phyloP scores from a whole-genome alignment of 2,329 filamentous ascomycete species.

The Aspergillus caelatus region DNA sequence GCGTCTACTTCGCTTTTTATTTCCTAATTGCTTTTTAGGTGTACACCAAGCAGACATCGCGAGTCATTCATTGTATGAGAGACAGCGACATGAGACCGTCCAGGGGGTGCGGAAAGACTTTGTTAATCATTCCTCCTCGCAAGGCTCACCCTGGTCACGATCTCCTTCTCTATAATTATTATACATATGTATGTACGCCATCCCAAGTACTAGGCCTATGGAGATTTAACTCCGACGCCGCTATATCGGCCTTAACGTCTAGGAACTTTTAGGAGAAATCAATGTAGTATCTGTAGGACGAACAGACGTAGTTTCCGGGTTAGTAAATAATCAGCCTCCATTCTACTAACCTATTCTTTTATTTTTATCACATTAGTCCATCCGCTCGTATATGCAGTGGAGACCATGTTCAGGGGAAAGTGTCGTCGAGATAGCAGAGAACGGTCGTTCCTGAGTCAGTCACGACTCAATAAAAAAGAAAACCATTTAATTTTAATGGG shows the following conservation, averaged over 20 bases:
- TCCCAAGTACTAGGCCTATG: background rate
- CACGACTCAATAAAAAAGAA: background rate
- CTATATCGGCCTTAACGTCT: background rate
- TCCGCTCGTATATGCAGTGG: constrained; percentile 4
- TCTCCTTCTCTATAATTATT: background rate
- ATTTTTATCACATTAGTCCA: background rate
- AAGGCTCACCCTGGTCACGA: constrained; percentile 12
- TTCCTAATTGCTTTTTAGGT: constrained; percentile 10
- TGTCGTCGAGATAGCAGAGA: background rate
- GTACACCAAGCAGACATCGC: background rate
- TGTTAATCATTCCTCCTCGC: constrained; percentile 4
- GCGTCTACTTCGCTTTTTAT: constrained; percentile 10
- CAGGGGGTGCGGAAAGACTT: background rate
- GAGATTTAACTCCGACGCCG: background rate
- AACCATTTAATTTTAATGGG: constrained; percentile 4
- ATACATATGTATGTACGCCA: background rate
- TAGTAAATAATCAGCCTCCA: background rate
- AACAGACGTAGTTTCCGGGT: background rate
- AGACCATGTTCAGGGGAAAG: constrained; percentile 3
- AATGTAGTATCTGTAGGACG: background rate
- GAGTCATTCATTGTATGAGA: constrained; percentile 16
- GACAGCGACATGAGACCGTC: constrained; percentile 8
- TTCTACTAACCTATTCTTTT: background rate
- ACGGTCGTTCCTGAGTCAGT: background rate
- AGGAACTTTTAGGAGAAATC: background rate